Conservation (phyloP, 192 early-diverging fungal species). For the Entophlyctis luteolus region DNA sequence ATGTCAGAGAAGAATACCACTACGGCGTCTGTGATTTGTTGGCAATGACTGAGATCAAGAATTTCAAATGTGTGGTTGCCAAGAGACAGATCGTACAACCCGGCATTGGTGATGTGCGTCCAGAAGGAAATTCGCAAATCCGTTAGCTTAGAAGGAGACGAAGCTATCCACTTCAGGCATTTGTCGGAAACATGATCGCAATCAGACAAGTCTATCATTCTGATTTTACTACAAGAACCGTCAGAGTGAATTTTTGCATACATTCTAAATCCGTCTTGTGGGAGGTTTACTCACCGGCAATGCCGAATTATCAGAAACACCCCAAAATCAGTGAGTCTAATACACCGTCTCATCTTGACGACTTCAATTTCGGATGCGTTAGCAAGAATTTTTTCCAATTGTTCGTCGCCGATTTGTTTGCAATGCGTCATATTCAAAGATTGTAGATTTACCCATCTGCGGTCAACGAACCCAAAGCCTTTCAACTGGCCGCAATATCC, state of each 20-base stretch:
- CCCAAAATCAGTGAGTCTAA: conserved; percentile 45
- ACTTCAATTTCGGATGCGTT: conserved; percentile 37
- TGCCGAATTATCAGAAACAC: conserved; percentile 49
- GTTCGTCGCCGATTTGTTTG: conserved; percentile 47
- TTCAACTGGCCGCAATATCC: conserved; percentile 53
- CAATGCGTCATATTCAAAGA: conserved; percentile 47
- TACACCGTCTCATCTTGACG: conserved; percentile 41
- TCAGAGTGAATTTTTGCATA: no score
- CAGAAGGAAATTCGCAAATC: conserved; percentile 44
- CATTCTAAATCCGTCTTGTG: no score
- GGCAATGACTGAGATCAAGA: conserved; percentile 42
- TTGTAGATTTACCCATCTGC: conserved; percentile 34
- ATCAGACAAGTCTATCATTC: conserved; percentile 38
- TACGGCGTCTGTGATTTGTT: conserved; percentile 43
- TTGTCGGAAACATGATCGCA: conserved; percentile 51
- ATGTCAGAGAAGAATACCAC: conserved; percentile 39
- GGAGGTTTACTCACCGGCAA: no score
- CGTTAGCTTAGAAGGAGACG: conserved; percentile 35
- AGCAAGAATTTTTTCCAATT: conserved; percentile 44
- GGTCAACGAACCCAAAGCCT: conserved; percentile 41
- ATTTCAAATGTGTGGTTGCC: conserved; percentile 36
- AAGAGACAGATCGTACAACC: conserved; percentile 46
- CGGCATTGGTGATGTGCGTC: conserved; percentile 47
- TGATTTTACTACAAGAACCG: conserved; percentile 32
- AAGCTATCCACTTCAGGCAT: conserved; percentile 51